phyloP scores from a whole-genome alignment of 768 basidiomycete genomes.

The Suillus occidentalis region DNA sequence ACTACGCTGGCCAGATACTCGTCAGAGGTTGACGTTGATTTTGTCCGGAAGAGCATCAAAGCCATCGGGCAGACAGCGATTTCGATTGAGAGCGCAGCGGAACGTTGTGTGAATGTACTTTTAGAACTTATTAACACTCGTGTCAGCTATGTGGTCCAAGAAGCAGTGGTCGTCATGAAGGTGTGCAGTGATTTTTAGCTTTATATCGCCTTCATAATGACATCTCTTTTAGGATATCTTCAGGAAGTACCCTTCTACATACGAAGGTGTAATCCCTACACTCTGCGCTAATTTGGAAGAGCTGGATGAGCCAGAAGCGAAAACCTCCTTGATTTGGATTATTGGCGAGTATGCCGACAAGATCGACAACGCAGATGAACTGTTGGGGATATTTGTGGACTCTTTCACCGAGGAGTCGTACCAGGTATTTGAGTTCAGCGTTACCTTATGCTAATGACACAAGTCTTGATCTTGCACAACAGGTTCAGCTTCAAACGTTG shows the following conservation, averaged over 20 bases:
- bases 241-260: constrained; percentile 93
- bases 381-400: constrained; percentile 88
- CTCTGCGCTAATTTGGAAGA: constrained; percentile 95
- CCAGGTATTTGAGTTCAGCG: constrained; percentile 49
- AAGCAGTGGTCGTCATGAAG: constrained; percentile 99
- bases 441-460: not conserved
- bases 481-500: constrained; percentile 79
- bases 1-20: constrained; percentile 64
- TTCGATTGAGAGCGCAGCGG: constrained; percentile 90
- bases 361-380: constrained; percentile 95
- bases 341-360: constrained; percentile 98
- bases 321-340: constrained; percentile 98
- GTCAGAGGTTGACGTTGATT: constrained; percentile 97
- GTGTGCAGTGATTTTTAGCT: constrained; percentile 39
- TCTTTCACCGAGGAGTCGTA: constrained; percentile 93
- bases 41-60: constrained; percentile 91
- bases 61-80: constrained; percentile 96
- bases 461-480: constrained; percentile 1
- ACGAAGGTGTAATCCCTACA: constrained; percentile 95
- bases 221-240: constrained; percentile 79
- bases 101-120: constrained; percentile 92
- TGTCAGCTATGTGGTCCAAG: constrained; percentile 97
- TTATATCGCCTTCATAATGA: constrained; percentile 1
- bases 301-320: constrained; percentile 96
- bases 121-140: constrained; percentile 90